Base-by-base conservation (phyloP, 352 stramenopile genomes). In the Phytophthora pistaciae region DNA sequence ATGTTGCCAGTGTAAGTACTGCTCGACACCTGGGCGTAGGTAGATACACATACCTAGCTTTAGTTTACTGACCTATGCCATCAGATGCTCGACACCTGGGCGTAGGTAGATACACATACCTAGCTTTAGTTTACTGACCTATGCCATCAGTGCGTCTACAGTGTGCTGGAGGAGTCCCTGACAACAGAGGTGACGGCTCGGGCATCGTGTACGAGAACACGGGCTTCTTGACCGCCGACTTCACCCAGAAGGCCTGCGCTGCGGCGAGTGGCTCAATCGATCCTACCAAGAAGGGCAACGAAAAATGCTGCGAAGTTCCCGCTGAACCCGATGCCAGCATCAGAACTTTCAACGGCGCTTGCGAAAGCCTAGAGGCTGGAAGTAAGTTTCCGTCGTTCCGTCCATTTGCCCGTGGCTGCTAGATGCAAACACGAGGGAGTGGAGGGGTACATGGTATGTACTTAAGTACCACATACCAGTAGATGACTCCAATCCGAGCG, bases 1-100 rank as follows among this genome's bases (percentile, higher is more conserved):
- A 21, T 55, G 21, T 33, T 55, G 48, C 48, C 48, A 21, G 48
- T n/a, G 48, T 55, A 55, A 55, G 48, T 55, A 33, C 48, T 55
- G 1, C 2, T 29, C 21, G 48, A 55, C 10, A 53, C 18, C 16
- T 5, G 48, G 31, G 48, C 48, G 31, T 55, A 16, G 3, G 10
- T 42, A 13, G 11, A 42, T 42, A 42, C 33, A 29, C 33, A 42
- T 42, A 29, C 3, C 27, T 29, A 29, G 27, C 27, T 29, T 29
- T 29, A 29, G 33, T 33, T 33, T 33, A 33, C 29, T 33, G 29
- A 33, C 29, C 29, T 33, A 11, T 33, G 29, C 8, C 8, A 33
- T 33, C n/a, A n/a, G n/a, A n/a, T 55, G 1, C 2, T 29, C 21
- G 48, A 55, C 10, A 53, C 18, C 16, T 5, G 48, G 31, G 48